These are phyloP conservation scores for Actinidia chinensis DNA, from an alignment of 179 eudicot species.

Conservation along the genomic window DNA sequence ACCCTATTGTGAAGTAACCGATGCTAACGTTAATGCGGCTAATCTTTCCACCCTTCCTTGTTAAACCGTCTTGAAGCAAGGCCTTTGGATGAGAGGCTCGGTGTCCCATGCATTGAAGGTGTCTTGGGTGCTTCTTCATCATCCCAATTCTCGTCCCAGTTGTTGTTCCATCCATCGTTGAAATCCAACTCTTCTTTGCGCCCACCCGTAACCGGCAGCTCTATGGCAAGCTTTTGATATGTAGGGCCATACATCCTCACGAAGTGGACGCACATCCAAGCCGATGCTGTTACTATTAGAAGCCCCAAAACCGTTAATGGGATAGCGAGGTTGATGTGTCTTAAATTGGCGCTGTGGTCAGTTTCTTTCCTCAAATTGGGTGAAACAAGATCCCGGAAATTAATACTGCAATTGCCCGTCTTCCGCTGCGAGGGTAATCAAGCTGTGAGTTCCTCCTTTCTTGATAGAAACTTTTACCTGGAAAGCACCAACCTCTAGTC, in stretches of 20 bases:
- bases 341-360: conserved; percentile 21
- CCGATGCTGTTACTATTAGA: conserved; percentile 40
- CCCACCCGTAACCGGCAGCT: conserved; percentile 54
- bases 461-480: conserved; percentile 71
- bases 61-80: conserved; percentile 61
- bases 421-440: conserved; percentile 49
- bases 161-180: conserved; percentile 59
- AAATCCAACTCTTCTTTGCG: conserved; percentile 27
- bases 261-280: conserved; percentile 42
- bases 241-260: conserved; percentile 36
- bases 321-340: conserved; percentile 29
- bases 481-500: conserved; percentile 2
- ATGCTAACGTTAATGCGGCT: conserved; percentile 12
- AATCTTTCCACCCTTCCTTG: conserved; percentile 77
- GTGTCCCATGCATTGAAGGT: conserved; percentile 65
- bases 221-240: conserved; percentile 58
- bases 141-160: conserved; percentile 74
- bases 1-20: background rate
- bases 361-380: conserved; percentile 26
- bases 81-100: conserved; percentile 61
- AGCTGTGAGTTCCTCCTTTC: conserved; percentile 39
- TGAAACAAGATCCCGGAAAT: conserved; percentile 41
- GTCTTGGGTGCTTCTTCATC: conserved; percentile 74
- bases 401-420: conserved; percentile 58
- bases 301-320: conserved; percentile 33